phyloP scores from a whole-genome alignment of 768 basidiomycete genomes.

The Rhizopogon roseolus region DNA sequence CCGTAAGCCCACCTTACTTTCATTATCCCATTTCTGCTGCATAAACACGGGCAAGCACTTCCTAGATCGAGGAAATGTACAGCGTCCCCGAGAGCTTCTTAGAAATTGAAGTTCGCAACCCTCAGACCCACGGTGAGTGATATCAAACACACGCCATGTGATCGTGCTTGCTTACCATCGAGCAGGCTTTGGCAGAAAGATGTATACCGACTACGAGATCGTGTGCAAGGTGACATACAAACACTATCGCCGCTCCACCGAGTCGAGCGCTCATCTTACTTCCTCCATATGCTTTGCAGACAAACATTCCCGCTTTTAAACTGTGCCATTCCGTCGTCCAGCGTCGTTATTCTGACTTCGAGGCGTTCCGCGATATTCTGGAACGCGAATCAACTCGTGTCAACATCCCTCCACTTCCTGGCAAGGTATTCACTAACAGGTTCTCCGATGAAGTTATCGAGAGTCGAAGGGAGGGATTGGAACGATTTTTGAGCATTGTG shows the following conservation, averaged over 20 bases:
- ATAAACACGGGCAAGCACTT: conserved; percentile 29
- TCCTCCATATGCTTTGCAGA: conserved; percentile 67
- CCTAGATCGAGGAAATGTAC: conserved; percentile 96
- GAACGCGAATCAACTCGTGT: conserved; percentile 96
- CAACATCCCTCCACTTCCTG: conserved; percentile 95
- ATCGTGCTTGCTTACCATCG: background rate
- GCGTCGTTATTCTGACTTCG: conserved; percentile 88
- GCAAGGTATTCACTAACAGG: conserved; percentile 97
- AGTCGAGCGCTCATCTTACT: background rate
- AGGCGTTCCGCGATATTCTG: conserved; percentile 96
- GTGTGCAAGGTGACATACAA: conserved; percentile 76
- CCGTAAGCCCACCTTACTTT: conserved; percentile 31
- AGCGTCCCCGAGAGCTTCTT: conserved; percentile 94
- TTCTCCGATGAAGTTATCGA: conserved; percentile 99
- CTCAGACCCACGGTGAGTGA: conserved; percentile 84
- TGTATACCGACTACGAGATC: conserved; percentile 99
- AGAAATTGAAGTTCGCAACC: conserved; percentile 96
- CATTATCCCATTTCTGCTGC: conserved; percentile 11
- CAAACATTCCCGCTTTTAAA: conserved; percentile 99
- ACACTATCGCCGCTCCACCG: conserved; percentile 5
- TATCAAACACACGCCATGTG: background rate
- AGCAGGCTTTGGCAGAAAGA: conserved; percentile 91
- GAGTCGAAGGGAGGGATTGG: conserved; percentile 83
- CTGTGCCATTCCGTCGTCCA: conserved; percentile 88
- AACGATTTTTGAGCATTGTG: conserved; percentile 92